phyloP scores from a whole-genome alignment of 2,329 filamentous ascomycete species.

The Beauveria medogensis region DNA sequence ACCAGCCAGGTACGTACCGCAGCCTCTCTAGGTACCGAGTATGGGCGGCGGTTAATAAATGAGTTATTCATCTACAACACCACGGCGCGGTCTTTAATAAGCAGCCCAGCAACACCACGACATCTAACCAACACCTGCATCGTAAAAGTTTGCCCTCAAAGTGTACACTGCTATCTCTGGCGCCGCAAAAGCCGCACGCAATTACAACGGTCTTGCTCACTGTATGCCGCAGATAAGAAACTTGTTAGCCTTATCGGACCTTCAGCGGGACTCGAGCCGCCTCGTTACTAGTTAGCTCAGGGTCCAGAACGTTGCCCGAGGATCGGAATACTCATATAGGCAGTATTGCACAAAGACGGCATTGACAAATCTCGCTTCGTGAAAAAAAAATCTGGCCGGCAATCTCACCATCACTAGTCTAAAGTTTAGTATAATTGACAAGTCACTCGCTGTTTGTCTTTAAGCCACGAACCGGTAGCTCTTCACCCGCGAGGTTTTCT shows the following conservation, averaged over 20 bases:
- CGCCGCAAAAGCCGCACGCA: background rate
- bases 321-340: conserved; percentile 8
- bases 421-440: background rate
- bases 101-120: background rate
- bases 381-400: background rate
- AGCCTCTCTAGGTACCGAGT: background rate
- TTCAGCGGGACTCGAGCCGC: background rate
- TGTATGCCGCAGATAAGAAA: background rate
- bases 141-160: background rate
- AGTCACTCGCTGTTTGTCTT: background rate
- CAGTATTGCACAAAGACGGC: conserved; percentile 11
- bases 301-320: conserved; percentile 10
- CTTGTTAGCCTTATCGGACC: background rate
- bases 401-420: background rate
- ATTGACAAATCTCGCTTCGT: background rate
- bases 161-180: background rate
- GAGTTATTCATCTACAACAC: background rate
- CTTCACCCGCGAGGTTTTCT: background rate
- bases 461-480: background rate
- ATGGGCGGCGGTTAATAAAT: background rate
- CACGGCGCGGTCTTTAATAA: background rate
- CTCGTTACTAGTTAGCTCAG: background rate
- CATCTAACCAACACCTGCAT: background rate
- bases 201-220: background rate
- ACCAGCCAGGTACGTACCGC: background rate